Percentiles rank a stretch among this genome's conserved stretches.
Evolutionary conservation across 345 rosid genomes (phyloP).

Genomic region (Populus davidiana): DNA sequence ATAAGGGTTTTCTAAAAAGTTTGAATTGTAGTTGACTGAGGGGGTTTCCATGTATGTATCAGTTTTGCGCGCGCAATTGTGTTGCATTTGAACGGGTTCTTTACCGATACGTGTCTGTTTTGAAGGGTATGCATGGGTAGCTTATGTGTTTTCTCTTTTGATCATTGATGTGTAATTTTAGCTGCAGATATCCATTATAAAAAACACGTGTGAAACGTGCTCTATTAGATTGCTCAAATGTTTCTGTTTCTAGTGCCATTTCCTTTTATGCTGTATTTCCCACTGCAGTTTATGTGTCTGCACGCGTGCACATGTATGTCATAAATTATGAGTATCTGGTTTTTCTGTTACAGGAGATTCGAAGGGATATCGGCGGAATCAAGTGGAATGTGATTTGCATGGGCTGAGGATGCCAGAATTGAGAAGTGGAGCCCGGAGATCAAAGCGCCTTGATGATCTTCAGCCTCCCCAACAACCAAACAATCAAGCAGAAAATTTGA

Average conservation of each 20-base stretch:
- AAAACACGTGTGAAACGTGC: neutral
- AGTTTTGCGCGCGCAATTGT: neutral
- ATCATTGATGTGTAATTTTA: neutral
- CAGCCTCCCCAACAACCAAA: constrained; percentile 70
- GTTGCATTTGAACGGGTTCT: neutral
- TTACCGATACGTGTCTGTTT: neutral
- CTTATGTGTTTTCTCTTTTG: neutral
- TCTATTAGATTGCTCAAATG: neutral
- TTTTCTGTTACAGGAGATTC: constrained; percentile 35
- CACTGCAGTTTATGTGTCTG: constrained; percentile 1
- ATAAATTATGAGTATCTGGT: neutral
- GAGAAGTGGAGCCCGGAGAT: constrained; percentile 97
- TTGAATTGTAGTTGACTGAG: constrained; percentile 5
- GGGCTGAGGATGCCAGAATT: constrained; percentile 97
- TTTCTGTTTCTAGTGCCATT: constrained; percentile 11
- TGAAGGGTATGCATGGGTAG: neutral
- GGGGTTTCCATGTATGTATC: constrained; percentile 10
- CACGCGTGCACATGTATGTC: neutral
- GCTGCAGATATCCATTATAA: neutral
- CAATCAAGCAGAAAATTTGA: constrained; percentile 66
- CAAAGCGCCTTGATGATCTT: constrained; percentile 77
- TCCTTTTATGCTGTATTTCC: neutral
- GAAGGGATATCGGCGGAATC: constrained; percentile 29
- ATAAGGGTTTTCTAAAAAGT: neutral
- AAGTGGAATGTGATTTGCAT: constrained; percentile 67